Evolutionary conservation across 1,139 yeast genomes (phyloP).

Genomic region (Scheffersomyces insectosa): DNA sequence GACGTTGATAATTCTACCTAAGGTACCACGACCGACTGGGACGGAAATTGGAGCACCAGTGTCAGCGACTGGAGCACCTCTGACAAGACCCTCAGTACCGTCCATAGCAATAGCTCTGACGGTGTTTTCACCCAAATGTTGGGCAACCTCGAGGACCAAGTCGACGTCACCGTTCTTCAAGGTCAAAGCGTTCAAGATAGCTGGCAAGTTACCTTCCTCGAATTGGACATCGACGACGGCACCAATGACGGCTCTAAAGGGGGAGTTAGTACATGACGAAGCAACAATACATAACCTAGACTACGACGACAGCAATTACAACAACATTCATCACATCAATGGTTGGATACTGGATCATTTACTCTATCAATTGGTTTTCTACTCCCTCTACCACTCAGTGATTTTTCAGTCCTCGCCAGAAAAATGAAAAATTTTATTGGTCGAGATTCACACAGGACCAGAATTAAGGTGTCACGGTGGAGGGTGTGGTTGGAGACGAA

Average conservation of each 20-base stretch:
- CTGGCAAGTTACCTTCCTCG: slow-evolving; percentile 96
- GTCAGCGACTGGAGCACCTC: slow-evolving; percentile 91
- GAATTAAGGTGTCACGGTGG: too few species aligned
- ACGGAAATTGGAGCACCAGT: slow-evolving; percentile 98
- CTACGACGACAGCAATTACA: too few species aligned
- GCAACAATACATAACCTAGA: too few species aligned
- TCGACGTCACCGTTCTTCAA: slow-evolving; percentile 68
- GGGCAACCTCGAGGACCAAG: slow-evolving; percentile 96
- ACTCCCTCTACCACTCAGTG: too few species aligned
- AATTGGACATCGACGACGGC: slow-evolving; percentile 99
- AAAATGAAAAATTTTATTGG: slow-evolving; percentile 33
- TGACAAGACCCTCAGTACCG: slow-evolving; percentile 99
- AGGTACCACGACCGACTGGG: slow-evolving; percentile 98
- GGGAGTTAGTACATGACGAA: slow-evolving; percentile 24
- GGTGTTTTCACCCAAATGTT: slow-evolving; percentile 99
- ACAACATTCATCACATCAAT: too few species aligned
- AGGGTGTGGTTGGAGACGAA: too few species aligned
- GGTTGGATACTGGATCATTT: too few species aligned
- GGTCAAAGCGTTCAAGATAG: slow-evolving; percentile 94
- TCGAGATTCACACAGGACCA: slow-evolving; percentile 12
- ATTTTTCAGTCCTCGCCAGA: too few species aligned
- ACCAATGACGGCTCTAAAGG: slow-evolving; percentile 92
- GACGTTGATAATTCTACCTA: slow-evolving; percentile 98
- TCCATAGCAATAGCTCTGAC: slow-evolving; percentile 99
- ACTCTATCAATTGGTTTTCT: too few species aligned